Evolutionary conservation across 495 filamentous ascomycete genomes (phyloP).

Genomic region (Delitschia confertaspora): DNA sequence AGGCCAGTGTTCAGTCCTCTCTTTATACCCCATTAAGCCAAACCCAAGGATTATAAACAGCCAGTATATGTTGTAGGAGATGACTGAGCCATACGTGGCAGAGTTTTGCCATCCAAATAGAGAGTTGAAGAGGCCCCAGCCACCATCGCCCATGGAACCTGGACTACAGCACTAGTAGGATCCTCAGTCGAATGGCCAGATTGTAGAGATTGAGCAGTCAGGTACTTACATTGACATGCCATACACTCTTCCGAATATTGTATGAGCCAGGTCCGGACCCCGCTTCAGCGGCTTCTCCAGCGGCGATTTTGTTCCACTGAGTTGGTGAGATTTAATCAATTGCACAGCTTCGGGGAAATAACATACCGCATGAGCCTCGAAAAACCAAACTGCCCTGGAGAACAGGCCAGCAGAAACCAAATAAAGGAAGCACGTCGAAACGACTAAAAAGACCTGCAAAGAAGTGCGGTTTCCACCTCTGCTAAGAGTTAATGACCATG

Average conservation of each 20-base stretch:
- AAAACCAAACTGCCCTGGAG: conserved; percentile 64
- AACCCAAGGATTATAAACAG: conserved; percentile 56
- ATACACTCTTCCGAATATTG: conserved; percentile 73
- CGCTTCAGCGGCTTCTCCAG: conserved; percentile 64
- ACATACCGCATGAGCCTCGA: conserved; percentile 44
- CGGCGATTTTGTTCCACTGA: conserved; percentile 56
- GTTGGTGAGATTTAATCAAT: conserved; percentile 20
- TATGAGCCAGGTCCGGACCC: conserved; percentile 80
- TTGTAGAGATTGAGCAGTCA: not conserved
- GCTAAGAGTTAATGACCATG: not conserved
- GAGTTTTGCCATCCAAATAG: conserved; percentile 81
- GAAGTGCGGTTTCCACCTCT: conserved; percentile 56
- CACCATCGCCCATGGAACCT: conserved; percentile 58
- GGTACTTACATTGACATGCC: conserved; percentile 73
- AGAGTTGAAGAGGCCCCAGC: conserved; percentile 88
- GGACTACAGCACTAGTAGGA: conserved; percentile 85
- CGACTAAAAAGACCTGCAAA: conserved; percentile 69
- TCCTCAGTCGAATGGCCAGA: conserved; percentile 9
- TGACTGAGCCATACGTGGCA: conserved; percentile 72
- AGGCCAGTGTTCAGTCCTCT: conserved; percentile 59
- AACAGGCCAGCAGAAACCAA: conserved; percentile 79
- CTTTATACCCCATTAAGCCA: conserved; percentile 53
- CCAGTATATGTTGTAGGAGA: conserved; percentile 89
- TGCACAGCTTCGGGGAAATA: not conserved
- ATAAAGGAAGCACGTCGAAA: conserved; percentile 77